Conservation (phyloP, 345 rosid species). For the Lepidium sativum region DNA sequence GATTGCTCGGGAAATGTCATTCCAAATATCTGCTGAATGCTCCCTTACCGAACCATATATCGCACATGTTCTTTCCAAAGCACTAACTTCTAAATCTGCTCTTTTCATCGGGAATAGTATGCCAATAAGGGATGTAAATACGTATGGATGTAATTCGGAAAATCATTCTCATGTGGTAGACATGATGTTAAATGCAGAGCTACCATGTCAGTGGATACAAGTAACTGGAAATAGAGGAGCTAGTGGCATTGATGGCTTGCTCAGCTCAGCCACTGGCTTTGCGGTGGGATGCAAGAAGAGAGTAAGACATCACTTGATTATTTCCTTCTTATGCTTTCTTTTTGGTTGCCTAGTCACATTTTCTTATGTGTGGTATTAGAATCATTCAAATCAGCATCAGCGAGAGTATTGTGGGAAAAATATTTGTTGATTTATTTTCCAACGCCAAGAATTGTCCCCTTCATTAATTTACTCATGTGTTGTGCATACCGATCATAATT, state of each 20-base stretch:
- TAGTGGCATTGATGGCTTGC: constrained; percentile 97
- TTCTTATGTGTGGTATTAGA: not conserved
- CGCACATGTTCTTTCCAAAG: constrained; percentile 51
- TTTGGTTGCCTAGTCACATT: not conserved
- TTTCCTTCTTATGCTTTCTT: not conserved
- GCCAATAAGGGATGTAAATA: constrained; percentile 87
- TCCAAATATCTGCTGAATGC: constrained; percentile 51
- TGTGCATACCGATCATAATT: not conserved
- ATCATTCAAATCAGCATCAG: not conserved
- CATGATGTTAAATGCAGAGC: constrained; percentile 34
- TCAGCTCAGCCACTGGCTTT: constrained; percentile 87
- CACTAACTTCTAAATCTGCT: constrained; percentile 55
- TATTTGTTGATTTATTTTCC: not conserved
- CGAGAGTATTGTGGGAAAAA: not conserved
- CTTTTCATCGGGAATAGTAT: constrained; percentile 92
- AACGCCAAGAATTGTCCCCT: not conserved
- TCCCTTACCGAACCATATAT: constrained; percentile 79
- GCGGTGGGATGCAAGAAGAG: constrained; percentile 80
- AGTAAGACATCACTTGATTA: constrained; percentile 32
- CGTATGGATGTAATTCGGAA: constrained; percentile 60
- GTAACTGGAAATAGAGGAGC: constrained; percentile 97
- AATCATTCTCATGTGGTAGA: constrained; percentile 28
- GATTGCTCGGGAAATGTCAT: constrained; percentile 66
- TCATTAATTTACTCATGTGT: not conserved
- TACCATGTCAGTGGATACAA: constrained; percentile 48